Evolutionary conservation across 2,329 filamentous ascomycete species (phyloP), one percentile per base, ranked within the genome.

Genomic region (Ophiostoma pallidulum): DNA sequence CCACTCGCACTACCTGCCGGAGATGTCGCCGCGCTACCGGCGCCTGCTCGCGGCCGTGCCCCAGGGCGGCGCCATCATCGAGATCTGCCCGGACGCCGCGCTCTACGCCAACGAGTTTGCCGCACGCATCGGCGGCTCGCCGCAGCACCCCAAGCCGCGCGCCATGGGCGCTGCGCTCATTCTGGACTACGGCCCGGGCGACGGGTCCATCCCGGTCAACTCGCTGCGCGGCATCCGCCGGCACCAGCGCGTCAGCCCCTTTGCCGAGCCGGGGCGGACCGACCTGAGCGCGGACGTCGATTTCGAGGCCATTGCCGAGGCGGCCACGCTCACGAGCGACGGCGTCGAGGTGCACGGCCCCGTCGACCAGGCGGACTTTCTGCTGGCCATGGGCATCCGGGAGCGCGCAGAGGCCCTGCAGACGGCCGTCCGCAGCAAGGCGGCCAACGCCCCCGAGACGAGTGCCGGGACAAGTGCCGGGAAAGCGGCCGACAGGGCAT

Each of bases 251-350:
- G 84, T 94, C 39, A 89, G 81, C 19, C 88, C 92, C 4, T 88
- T 98, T 58, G 73, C 77, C 1, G 72, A 78, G 6, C 86, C 92
- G 0, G 92, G 92, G 0, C 75, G 83, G 22, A 89, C 94, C 3
- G 92, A 98, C 61, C 72, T 98, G 19, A 89, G 82, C 55, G 91
- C 86, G 1, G 91, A 98, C 60, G 92, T 98, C 1, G 92, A 98
- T 64, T 98, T 98, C 61, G 77, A 78, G 0, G 88, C 84, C 10
- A 69, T 98, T 1, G 90, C 89, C 0, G 90, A 97, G 61, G 74
- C 84, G 1, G 90, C 90, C 0, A 74, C 86, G 39, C 69, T 75
- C 33, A 85, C 86, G 0, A 90, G 83, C 54, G 75, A 82, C 1
- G 84, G 82, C 2, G 80, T 97, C 4, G 92, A 98, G 64, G 86